Base-by-base conservation (phyloP, 78 protist genomes). In the Dictyostelium capitatum region DNA sequence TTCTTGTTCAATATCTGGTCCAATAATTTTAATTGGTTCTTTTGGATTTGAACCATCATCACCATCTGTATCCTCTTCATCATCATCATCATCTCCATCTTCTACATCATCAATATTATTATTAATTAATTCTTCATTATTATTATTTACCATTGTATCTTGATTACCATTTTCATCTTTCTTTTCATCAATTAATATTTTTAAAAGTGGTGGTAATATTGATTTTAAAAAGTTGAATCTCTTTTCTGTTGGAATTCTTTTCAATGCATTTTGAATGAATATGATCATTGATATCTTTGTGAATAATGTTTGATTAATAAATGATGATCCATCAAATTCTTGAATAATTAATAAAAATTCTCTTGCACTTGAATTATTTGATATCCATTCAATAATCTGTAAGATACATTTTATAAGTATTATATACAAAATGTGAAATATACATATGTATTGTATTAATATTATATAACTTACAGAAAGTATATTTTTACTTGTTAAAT, bases 301-400 rank as follows among this genome's bases (percentile, higher is more conserved):
- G 19, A 79, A 79, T 41, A 37, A 19, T 48, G 67, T 19, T n/a
- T 77, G n/a, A 59, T 43, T 78, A 15, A 80, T 77, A 77, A 74
- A 87, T 64, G 93, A 74, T 20, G 93, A 87, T 50, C 43, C 75
- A 51, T 87, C 46, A 28, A 87, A 50, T 32, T 87, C 93, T 47
- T 87, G 78, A 30, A 69, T 54, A 10, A 87, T 54, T 72, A 87
- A 77, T 50, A 87, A 37, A 80, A 87, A 87, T 43, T 87, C 93
- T 64, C 93, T 87, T 75, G 93, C 72, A 77, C 93, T 87, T 43
- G 80, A 48, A 87, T 87, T 87, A 19, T 47, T 59, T 70, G 82
- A 70, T 32, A 87, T 32, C 93, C 93, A 87, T 25, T 77, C 75
- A 25, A 87, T 48, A 23, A 87, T 87, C 93, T 87, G 53, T 75